Percentiles rank a stretch among this genome's conserved stretches.
phyloP scores from a whole-genome alignment of 345 rosid genomes.

The Corymbia maculata region DNA sequence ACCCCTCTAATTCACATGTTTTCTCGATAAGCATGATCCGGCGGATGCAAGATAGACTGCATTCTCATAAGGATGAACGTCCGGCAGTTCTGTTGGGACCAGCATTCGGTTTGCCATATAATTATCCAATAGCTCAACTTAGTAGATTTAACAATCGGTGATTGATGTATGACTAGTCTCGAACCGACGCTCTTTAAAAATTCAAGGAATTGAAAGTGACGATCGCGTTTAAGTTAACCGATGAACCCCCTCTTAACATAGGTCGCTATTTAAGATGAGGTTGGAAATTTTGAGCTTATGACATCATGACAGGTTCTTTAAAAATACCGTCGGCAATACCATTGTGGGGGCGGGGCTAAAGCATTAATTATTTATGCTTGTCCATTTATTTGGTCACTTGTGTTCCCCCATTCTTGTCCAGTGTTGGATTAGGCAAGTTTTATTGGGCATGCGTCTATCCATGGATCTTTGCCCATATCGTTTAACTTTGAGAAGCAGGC shows the following conservation, averaged over 20 bases:
- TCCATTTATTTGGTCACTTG: neutral
- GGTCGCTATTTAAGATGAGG: neutral
- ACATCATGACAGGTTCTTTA: neutral
- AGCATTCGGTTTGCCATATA: neutral
- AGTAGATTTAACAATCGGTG: neutral
- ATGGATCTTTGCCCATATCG: neutral
- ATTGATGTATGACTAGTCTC: neutral
- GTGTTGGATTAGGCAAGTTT: neutral
- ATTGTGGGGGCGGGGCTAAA: neutral
- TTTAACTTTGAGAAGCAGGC: neutral
- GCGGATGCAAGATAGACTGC: neutral
- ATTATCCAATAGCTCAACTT: neutral
- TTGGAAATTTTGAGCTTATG: neutral
- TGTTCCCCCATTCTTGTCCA: neutral
- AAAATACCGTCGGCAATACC: neutral
- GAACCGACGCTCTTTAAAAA: rapidly evolving
- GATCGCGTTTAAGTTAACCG: rapidly evolving
- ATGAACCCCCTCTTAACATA: neutral
- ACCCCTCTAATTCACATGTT: neutral
- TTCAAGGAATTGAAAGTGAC: neutral
- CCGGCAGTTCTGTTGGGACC: neutral
- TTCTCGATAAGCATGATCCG: neutral
- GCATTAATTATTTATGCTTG: neutral
- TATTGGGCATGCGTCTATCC: neutral
- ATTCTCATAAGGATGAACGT: neutral